Conservation (phyloP, 257 asterid species). For the Solanum acaule region DNA sequence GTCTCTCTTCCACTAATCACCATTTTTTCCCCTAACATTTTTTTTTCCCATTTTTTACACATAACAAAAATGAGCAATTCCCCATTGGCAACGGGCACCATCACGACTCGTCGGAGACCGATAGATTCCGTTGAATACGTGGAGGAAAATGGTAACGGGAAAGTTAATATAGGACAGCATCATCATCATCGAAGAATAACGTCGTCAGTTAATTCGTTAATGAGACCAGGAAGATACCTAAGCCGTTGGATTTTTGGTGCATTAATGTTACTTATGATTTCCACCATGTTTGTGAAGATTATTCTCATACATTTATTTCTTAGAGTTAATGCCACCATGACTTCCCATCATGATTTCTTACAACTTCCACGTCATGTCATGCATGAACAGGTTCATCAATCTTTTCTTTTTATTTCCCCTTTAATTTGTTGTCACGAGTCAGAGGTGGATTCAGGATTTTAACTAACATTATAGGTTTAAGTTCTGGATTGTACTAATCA, state of each 20-base stretch:
- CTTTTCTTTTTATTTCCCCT: neutral
- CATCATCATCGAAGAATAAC: neutral
- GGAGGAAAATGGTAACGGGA: constrained; percentile 6
- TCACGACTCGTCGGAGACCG: constrained; percentile 16
- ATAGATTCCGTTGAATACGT: neutral
- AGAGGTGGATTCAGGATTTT: neutral
- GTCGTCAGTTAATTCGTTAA: neutral
- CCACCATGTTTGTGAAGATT: constrained; percentile 20
- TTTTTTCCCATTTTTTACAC: no score
- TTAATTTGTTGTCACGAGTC: neutral
- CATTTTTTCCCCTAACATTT: neutral
- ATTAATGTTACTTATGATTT: constrained; percentile 10
- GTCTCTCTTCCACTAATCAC: neutral
- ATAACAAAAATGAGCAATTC: neutral
- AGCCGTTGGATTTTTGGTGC: constrained; percentile 12
- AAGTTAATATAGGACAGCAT: neutral
- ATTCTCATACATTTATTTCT: constrained; percentile 14
- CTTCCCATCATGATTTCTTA: constrained; percentile 6
- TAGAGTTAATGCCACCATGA: neutral
- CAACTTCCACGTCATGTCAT: neutral
- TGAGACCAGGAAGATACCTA: constrained; percentile 16
- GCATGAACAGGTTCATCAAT: neutral
- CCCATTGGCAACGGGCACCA: neutral
- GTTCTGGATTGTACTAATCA: neutral
- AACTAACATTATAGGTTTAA: neutral